These are phyloP conservation scores for Monosporascus sp. DNA, from an alignment of 2,329 filamentous ascomycete genomes.

Conservation along the genomic window DNA sequence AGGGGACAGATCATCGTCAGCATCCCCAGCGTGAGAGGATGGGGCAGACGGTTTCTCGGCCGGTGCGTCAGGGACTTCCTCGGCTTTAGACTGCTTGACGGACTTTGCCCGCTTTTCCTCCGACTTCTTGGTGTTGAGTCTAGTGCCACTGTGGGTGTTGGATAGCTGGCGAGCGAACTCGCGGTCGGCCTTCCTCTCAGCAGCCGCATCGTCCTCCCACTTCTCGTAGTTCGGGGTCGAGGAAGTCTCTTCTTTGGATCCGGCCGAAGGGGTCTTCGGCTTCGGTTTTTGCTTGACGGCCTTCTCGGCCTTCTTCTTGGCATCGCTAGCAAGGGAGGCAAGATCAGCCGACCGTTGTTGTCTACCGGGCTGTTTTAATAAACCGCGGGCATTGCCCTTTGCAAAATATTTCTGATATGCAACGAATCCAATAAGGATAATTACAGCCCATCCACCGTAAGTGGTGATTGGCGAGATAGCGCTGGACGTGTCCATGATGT, in stretches of 20 bases:
- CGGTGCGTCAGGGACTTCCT: conserved; percentile 40
- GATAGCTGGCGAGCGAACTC: conserved; percentile 73
- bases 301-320: conserved; percentile 35
- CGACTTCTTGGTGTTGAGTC: conserved; percentile 47
- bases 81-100: conserved; percentile 63
- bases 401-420: conserved; percentile 15
- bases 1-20: conserved; percentile 74
- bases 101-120: conserved; percentile 63
- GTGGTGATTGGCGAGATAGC: conserved; percentile 26
- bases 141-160: conserved; percentile 65
- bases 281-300: conserved; percentile 30
- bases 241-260: conserved; percentile 25
- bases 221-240: conserved; percentile 33
- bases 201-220: conserved; percentile 47
- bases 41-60: conserved; percentile 50
- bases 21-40: conserved; percentile 70
- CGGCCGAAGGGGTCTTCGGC: conserved; percentile 25
- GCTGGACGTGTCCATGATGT: conserved; percentile 22
- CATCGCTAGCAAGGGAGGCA: conserved; percentile 25
- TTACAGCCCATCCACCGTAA: conserved; percentile 31
- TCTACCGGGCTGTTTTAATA: conserved; percentile 15
- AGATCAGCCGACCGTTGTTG: conserved; percentile 16
- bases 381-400: conserved; percentile 13
- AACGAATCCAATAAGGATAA: conserved; percentile 24
- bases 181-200: conserved; percentile 51